These are phyloP conservation scores for Paraglomus occultum DNA, from an alignment of 192 early-diverging fungal species.

Conservation along the genomic window DNA sequence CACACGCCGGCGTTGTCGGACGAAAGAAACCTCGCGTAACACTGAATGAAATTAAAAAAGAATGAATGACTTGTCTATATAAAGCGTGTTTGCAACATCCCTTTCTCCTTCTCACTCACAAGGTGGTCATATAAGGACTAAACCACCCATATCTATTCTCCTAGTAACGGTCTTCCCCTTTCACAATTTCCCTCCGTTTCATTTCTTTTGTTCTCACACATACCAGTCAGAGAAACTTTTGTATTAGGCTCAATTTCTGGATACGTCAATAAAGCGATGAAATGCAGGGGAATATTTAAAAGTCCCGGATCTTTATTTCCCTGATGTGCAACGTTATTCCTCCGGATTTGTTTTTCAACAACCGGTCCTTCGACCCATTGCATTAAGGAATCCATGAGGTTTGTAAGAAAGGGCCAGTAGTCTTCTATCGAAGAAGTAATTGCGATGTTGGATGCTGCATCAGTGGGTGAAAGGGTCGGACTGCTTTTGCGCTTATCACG, in stretches of 20 bases:
- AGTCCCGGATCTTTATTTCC: slow-evolving; percentile 29
- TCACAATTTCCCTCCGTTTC: too few species aligned
- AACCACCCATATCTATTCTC: too few species aligned
- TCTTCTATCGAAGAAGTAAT: too few species aligned
- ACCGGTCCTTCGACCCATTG: slow-evolving; percentile 39
- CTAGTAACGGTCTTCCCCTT: too few species aligned
- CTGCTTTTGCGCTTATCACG: too few species aligned
- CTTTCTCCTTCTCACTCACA: too few species aligned
- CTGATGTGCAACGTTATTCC: slow-evolving; percentile 34
- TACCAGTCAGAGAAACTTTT: slow-evolving; percentile 39
- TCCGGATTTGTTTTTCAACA: not conserved
- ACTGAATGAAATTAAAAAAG: slow-evolving; percentile 32
- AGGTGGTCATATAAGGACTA: too few species aligned
- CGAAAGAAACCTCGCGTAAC: slow-evolving; percentile 47
- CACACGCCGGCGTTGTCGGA: slow-evolving; percentile 46
- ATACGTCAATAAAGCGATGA: slow-evolving; percentile 49
- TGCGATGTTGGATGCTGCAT: too few species aligned
- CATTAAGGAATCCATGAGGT: slow-evolving; percentile 31
- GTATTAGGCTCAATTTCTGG: slow-evolving; percentile 42
- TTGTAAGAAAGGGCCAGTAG: too few species aligned
- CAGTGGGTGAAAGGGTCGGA: too few species aligned
- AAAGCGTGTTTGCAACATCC: not conserved
- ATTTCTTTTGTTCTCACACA: too few species aligned
- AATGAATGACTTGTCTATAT: not conserved
- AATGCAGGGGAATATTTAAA: slow-evolving; percentile 47